These are phyloP conservation scores for Annona cherimola DNA, from an alignment of 164 flowering plant genomes.

Conservation along the genomic window DNA sequence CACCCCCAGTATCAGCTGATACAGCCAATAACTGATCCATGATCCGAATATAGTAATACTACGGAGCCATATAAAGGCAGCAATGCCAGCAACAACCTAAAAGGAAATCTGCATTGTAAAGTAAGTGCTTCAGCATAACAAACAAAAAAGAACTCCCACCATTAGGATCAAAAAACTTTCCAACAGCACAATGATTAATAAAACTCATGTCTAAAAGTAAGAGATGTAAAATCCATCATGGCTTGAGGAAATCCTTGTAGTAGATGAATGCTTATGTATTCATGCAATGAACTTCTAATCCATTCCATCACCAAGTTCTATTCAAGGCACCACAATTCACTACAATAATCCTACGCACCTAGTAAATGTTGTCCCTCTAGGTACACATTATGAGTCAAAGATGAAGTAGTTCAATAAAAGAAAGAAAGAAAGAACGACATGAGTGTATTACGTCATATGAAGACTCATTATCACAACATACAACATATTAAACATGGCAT, in stretches of 20 bases:
- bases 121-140: too few species aligned
- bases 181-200: not conserved
- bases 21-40: too few species aligned
- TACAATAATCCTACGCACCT: not conserved
- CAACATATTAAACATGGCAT: not conserved
- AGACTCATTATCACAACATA: not conserved
- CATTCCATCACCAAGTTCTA: not conserved
- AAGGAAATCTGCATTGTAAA: too few species aligned
- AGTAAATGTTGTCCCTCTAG: not conserved
- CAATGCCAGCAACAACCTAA: too few species aligned
- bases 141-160: not conserved
- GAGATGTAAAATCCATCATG: not conserved
- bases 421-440: not conserved
- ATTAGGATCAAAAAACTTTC: not conserved
- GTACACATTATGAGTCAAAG: not conserved
- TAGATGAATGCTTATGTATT: not conserved
- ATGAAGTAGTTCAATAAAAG: not conserved
- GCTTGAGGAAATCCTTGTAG: not conserved
- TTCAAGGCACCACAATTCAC: not conserved
- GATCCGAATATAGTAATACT: too few species aligned
- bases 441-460: too few species aligned
- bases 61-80: too few species aligned
- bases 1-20: too few species aligned
- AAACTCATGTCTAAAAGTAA: not conserved
- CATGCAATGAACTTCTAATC: not conserved